Evolutionary conservation across 2,329 filamentous ascomycete species (phyloP), one percentile per base, ranked within the genome.

Genomic region (Aspergillus fijiensis): DNA sequence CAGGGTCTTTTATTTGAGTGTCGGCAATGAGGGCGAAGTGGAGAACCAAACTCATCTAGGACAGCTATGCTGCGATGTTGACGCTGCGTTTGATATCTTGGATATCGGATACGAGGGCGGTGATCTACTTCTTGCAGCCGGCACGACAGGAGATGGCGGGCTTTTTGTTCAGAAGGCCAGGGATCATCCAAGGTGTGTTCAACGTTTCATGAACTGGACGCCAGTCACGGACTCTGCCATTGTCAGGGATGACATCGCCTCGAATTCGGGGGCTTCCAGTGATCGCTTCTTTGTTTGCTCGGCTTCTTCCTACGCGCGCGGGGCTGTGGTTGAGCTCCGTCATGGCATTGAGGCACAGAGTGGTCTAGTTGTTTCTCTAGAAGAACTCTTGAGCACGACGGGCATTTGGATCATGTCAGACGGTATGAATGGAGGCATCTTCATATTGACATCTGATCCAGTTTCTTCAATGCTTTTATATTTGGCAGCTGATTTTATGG

Each of bases 91-190:
- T 72, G 89, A 92, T 55, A 90, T 87, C 56, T 67, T 79, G 19
- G 80, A 81, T 59, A 81, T 90, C n/a, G 86, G 85, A 51, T 84
- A 86, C 63, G 79, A 82, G 39, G 86, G 85, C 60, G 87, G 87
- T 2, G 93, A 96, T 72, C 83, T 96, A n/a, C 79, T 96, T 51
- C 84, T 96, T 39, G 86, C 89, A 51, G 90, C 89, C 4, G 92
- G 94, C 0, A 88, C 90, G 65, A 89, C 88, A 56, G 90, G 92
- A 9, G 85, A 88, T 61, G 93, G 93, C 6, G 87, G 88, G 0
- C 82, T 95, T 5, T 94, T 89, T 79, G 86, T 87, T 75, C 87
- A 90, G 74, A 78, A 82, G 60, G 82, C 87, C 55, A 83, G 86
- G 64, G 76, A 84, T 61, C 74, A 82, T 27, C 82, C 77, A 53